Percentiles rank a stretch among this genome's conserved stretches.
These are phyloP conservation scores for Apiospora kogelbergensis DNA, from an alignment of 2,329 filamentous ascomycete species.

Conservation along the genomic window DNA sequence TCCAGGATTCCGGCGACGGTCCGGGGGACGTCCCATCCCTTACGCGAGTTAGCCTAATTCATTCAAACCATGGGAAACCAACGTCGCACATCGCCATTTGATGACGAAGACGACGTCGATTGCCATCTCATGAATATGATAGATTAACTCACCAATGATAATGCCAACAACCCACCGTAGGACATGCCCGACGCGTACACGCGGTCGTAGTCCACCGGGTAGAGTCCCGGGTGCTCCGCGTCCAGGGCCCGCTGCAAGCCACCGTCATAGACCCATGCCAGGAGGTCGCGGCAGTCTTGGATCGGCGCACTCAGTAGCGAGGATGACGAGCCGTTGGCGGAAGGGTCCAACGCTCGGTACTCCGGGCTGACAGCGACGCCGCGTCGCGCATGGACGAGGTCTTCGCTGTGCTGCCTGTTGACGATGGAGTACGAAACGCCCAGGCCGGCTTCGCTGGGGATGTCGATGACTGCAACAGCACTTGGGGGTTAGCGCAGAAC, in stretches of 20 bases:
- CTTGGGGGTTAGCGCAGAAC: background rate
- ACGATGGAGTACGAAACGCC: slow-evolving; percentile 39
- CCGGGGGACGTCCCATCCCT: slow-evolving; percentile 35
- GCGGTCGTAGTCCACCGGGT: slow-evolving; percentile 25
- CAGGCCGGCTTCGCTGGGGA: slow-evolving; percentile 45
- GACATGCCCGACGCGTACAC: slow-evolving; percentile 37
- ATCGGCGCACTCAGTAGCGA: slow-evolving; percentile 9
- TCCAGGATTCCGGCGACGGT: slow-evolving; percentile 37
- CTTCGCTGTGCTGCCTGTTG: slow-evolving; percentile 36
- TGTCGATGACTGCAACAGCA: slow-evolving; percentile 35
- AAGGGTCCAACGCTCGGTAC: slow-evolving; percentile 16
- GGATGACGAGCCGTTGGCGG: slow-evolving; percentile 8
- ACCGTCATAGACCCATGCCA: slow-evolving; percentile 34
- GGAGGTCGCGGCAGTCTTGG: slow-evolving; percentile 25
- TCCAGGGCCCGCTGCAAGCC: slow-evolving; percentile 24
- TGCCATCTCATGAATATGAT: too few relatives aligned
- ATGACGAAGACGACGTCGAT: background rate
- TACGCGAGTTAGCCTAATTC: background rate
- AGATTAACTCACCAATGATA: slow-evolving; percentile 29
- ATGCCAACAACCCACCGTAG: slow-evolving; percentile 34
- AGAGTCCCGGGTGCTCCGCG: slow-evolving; percentile 12
- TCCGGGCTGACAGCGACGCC: slow-evolving; percentile 40
- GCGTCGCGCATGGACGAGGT: slow-evolving; percentile 33
- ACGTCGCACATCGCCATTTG: too few relatives aligned
- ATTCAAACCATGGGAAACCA: too few relatives aligned